Base-by-base conservation (phyloP, 75 land plant genomes). In the Isoetes taiwanensis region DNA sequence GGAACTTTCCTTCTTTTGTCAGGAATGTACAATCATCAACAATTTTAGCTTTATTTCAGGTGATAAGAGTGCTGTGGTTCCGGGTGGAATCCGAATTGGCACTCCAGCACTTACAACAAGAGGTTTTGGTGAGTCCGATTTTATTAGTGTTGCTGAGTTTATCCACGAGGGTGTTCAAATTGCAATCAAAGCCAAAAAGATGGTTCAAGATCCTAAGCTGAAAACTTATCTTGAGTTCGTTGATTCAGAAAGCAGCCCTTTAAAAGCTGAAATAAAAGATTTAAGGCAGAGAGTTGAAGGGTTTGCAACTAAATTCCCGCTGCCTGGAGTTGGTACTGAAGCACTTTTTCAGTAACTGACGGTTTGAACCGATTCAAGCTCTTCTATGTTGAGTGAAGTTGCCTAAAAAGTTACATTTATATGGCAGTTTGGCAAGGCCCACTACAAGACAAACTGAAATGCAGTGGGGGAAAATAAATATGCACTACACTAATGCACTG, bases 241-340 rank as follows among this genome's bases (percentile, higher is more conserved):
- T 0, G 74, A 76, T 54, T 70, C 90, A 21, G 52, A 76, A 20
- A 63, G 72, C 32, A 84, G 81, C 56, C 57, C 75, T 24, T 53
- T 77, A 34, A 58, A 42, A 33, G 74, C 55, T 16, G 41, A 37
- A 24, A 59, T 84, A 10, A 56, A 39, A 11, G 81, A 77, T 64
- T 69, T 89, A 21, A 72, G 74, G 26, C 65, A 43, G 17, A 64
- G 70, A 52, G 96, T 89, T 10, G 86, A 85, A 64, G 54, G 67
- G 2, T 70, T 84, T 27, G 84, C 96, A 24, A 76, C 62, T 26
- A 63, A 75, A 43, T 88, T 78, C 59, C 96, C 96, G 19, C 58
- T 89, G 9, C 96, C 96, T 40, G 96, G 96, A 28, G 61, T 86
- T n/a, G n/a, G n/a, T n/a, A n/a, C n/a, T n/a, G n/a, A n/a, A n/a